phyloP scores from a whole-genome alignment of 1,284 basidiomycete species.

The Cystobasidium pallidum region DNA sequence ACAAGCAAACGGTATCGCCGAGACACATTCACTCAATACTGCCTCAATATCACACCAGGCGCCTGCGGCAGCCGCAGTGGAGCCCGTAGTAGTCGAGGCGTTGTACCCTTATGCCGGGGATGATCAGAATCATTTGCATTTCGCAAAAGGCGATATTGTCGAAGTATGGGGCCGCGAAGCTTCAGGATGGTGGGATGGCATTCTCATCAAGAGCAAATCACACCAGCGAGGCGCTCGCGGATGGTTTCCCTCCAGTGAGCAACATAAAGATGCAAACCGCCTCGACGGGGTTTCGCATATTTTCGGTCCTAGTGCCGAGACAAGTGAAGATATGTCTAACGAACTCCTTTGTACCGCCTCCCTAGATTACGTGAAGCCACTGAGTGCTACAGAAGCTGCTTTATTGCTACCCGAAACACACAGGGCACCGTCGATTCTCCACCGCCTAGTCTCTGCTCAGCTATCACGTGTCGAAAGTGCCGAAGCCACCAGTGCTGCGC shows the following conservation, averaged over 20 bases:
- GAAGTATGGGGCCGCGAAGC: slow-evolving; percentile 89
- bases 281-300: too few relatives aligned
- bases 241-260: slow-evolving; percentile 97
- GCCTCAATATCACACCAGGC: not conserved
- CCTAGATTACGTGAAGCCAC: slow-evolving; percentile 22
- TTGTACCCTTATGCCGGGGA: slow-evolving; percentile 89
- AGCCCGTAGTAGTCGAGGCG: slow-evolving; percentile 67
- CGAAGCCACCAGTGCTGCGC: not conserved
- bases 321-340: too few relatives aligned
- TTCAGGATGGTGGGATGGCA: slow-evolving; percentile 98
- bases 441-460: not conserved
- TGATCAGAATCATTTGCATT: slow-evolving; percentile 85
- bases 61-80: slow-evolving; percentile 59
- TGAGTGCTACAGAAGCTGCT: slow-evolving; percentile 10
- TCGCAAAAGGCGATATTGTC: slow-evolving; percentile 83
- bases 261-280: not conserved
- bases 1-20: not conserved
- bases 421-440: not conserved
- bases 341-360: too few relatives aligned
- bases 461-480: not conserved
- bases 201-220: slow-evolving; percentile 63
- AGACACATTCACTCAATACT: not conserved
- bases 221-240: slow-evolving; percentile 66
- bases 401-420: slow-evolving; percentile 1
- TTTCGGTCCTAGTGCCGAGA: too few relatives aligned